These are phyloP conservation scores for Trichoderma erinaceum DNA, from an alignment of 495 filamentous ascomycete species.

Conservation along the genomic window DNA sequence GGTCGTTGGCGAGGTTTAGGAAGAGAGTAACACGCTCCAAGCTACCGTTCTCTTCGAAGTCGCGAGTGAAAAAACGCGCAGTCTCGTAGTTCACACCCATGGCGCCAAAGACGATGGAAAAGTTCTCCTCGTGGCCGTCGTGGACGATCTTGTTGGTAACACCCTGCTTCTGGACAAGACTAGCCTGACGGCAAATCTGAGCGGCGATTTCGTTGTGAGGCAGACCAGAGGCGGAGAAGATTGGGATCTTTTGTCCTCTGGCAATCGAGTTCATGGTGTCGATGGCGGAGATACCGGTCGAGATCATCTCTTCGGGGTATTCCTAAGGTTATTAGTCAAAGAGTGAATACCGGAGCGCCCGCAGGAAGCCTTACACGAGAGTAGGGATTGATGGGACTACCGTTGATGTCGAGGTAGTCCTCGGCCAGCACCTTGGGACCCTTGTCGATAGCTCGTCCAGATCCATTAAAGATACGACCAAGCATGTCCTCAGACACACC, in stretches of 20 bases:
- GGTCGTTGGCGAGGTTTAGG: slow-evolving; percentile 98
- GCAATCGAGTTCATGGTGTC: slow-evolving; percentile 99
- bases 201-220: slow-evolving; percentile 99
- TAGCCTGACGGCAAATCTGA: slow-evolving; percentile 92
- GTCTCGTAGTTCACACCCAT: slow-evolving; percentile 99
- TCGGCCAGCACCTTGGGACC: slow-evolving; percentile 97
- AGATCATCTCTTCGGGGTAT: slow-evolving; percentile 99
- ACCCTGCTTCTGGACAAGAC: slow-evolving; percentile 75
- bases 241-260: slow-evolving; percentile 98
- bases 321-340: slow-evolving; percentile 47
- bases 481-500: slow-evolving; percentile 99
- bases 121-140: slow-evolving; percentile 97
- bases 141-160: slow-evolving; percentile 85
- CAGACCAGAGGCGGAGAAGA: slow-evolving; percentile 97
- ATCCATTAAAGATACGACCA: slow-evolving; percentile 97
- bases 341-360: not conserved
- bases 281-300: slow-evolving; percentile 98
- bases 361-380: slow-evolving; percentile 59
- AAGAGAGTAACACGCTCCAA: slow-evolving; percentile 96
- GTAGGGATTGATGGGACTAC: slow-evolving; percentile 98
- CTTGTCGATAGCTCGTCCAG: slow-evolving; percentile 95
- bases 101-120: slow-evolving; percentile 97
- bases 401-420: slow-evolving; percentile 98
- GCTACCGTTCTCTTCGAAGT: slow-evolving; percentile 99
- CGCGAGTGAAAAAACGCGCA: slow-evolving; percentile 93